Percentiles rank a stretch among this genome's conserved stretches.
These are phyloP conservation scores for Ogataea ganodermae DNA, from an alignment of 805 yeast genomes.

Conservation along the genomic window DNA sequence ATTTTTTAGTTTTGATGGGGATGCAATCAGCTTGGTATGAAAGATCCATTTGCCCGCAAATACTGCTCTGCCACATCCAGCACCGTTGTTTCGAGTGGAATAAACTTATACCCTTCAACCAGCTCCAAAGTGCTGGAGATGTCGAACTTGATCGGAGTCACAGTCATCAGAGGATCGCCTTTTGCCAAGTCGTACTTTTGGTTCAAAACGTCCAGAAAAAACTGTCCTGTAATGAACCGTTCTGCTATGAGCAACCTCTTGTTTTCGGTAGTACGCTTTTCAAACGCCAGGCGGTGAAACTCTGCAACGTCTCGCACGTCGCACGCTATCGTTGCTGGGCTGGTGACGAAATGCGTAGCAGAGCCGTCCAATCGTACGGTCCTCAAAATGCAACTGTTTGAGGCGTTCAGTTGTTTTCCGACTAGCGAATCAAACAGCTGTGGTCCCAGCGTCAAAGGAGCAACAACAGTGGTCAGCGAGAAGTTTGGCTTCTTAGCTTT, in stretches of 20 bases:
- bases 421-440: slow-evolving; percentile 16
- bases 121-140: neutral
- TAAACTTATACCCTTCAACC: neutral
- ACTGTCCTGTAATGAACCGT: neutral
- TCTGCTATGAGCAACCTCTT: neutral
- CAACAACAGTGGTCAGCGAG: slow-evolving; percentile 37
- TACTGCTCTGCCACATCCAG: neutral
- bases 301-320: neutral
- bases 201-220: neutral
- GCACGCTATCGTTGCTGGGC: neutral
- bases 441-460: slow-evolving; percentile 24
- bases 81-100: neutral
- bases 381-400: neutral
- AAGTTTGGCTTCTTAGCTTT: slow-evolving; percentile 30
- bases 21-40: no score
- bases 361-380: neutral
- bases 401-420: neutral
- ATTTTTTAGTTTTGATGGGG: no score
- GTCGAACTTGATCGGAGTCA: neutral
- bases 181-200: neutral
- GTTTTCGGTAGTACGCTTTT: neutral
- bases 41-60: neutral
- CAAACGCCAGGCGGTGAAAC: neutral
- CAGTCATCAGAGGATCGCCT: neutral
- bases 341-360: neutral